phyloP scores from a whole-genome alignment of 352 stramenopile species.

The Phytophthora kernoviae region DNA sequence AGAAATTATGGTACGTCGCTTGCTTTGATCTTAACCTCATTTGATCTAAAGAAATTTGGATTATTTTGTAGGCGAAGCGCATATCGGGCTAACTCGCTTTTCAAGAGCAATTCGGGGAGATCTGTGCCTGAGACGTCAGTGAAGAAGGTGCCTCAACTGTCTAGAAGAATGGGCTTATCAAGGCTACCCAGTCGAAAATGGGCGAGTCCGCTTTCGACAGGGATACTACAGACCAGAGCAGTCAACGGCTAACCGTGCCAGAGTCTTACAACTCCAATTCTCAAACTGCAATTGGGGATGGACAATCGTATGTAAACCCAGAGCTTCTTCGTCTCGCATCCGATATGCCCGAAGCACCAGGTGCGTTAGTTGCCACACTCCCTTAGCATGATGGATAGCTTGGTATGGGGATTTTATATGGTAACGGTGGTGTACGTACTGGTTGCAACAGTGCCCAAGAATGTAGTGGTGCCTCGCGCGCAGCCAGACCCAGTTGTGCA shows the following conservation, averaged over 20 bases:
- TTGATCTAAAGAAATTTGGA: conserved; percentile 8
- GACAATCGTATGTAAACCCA: conserved; percentile 83
- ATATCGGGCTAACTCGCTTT: conserved; percentile 87
- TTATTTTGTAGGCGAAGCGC: conserved; percentile 61
- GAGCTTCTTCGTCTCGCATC: conserved; percentile 48
- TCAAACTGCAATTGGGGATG: conserved; percentile 69
- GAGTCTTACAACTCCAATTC: conserved; percentile 13
- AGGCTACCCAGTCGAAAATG: conserved; percentile 22
- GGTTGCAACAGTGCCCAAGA: conserved; percentile 20
- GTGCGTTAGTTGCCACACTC: conserved; percentile 14
- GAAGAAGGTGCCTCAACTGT: conserved; percentile 36
- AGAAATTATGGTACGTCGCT: conserved; percentile 64
- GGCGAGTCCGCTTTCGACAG: conserved; percentile 19
- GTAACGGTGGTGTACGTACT: conserved; percentile 1
- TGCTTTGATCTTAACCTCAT: not conserved
- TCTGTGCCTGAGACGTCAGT: conserved; percentile 25
- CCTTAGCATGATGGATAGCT: not conserved
- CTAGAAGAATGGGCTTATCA: conserved; percentile 50
- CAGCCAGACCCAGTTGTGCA: conserved; percentile 15
- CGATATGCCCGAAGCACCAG: conserved; percentile 9
- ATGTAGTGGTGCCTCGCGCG: not conserved
- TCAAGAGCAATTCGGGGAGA: conserved; percentile 75
- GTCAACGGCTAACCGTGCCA: conserved; percentile 11
- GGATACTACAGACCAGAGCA: conserved; percentile 26
- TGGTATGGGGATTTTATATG: not conserved